Evolutionary conservation across 164 flowering plant species (phyloP).

Genomic region (Liriodendron chinense): DNA sequence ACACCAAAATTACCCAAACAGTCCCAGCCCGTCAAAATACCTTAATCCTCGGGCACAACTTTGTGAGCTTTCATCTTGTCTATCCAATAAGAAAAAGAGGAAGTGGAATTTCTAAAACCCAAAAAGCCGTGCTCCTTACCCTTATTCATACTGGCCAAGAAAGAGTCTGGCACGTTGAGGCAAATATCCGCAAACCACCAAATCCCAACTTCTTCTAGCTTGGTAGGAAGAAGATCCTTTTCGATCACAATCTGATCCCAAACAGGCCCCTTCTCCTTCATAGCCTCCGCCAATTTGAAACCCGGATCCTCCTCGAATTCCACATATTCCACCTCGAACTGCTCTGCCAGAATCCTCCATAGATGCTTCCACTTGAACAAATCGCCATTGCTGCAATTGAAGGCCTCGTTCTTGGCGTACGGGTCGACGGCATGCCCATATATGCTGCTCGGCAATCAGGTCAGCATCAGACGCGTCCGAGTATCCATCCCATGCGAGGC

Average conservation of each 20-base stretch:
- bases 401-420: constrained; percentile 72
- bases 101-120: constrained; percentile 71
- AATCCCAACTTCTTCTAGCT: constrained; percentile 52
- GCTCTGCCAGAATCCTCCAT: constrained; percentile 74
- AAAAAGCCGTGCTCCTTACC: constrained; percentile 84
- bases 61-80: constrained; percentile 57
- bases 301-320: constrained; percentile 23
- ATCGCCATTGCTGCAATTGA: constrained; percentile 77
- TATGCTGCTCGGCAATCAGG: constrained; percentile 83
- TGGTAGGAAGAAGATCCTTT: constrained; percentile 46
- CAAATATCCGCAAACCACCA: constrained; percentile 68
- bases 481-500: constrained; percentile 56
- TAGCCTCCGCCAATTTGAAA: constrained; percentile 44
- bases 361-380: constrained; percentile 84
- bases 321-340: constrained; percentile 53
- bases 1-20: too few relatives aligned
- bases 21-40: too few relatives aligned
- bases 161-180: constrained; percentile 11
- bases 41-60: constrained; percentile 38
- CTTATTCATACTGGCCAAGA: constrained; percentile 68
- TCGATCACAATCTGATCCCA: constrained; percentile 81
- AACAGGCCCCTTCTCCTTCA: constrained; percentile 64
- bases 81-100: constrained; percentile 60
- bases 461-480: constrained; percentile 65
- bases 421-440: constrained; percentile 88